A percentile compares a stretch with the other conserved stretches of the same genome.
Evolutionary conservation across 202 grass and related monocot genomes (phyloP).

Genomic region (Alloteropsis angusta): DNA sequence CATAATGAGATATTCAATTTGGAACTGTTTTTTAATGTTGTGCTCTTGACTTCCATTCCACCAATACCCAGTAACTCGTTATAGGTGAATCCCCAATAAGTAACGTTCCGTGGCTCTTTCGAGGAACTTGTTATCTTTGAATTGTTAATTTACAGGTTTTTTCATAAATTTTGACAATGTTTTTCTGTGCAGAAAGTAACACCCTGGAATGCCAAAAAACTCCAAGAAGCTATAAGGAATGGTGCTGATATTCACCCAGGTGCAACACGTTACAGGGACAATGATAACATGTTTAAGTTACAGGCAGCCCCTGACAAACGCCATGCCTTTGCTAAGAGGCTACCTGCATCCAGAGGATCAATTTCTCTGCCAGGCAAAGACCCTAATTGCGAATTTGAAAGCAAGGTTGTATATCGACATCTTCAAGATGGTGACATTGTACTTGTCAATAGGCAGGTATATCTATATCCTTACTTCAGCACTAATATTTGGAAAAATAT

Average conservation of each 20-base stretch:
- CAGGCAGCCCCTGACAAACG: constrained; percentile 37
- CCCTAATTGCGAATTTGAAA: constrained; percentile 65
- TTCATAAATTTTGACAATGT: background rate
- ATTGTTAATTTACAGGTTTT: background rate
- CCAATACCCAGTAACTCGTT: too few species aligned
- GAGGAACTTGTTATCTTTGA: background rate
- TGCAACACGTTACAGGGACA: constrained; percentile 75
- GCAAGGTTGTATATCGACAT: constrained; percentile 84
- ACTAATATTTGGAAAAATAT: background rate
- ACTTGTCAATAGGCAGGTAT: constrained; percentile 94
- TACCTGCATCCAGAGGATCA: constrained; percentile 54
- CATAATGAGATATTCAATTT: too few species aligned
- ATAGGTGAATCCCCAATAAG: background rate
- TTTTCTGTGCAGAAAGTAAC: constrained; percentile 60
- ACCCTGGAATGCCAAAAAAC: constrained; percentile 61
- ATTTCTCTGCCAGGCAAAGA: constrained; percentile 51
- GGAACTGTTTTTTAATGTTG: too few species aligned
- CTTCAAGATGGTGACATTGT: constrained; percentile 85
- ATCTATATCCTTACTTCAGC: background rate
- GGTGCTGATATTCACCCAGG: constrained; percentile 74
- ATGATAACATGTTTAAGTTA: constrained; percentile 49
- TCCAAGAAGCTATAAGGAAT: constrained; percentile 63
- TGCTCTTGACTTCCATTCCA: too few species aligned
- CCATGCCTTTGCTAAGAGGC: constrained; percentile 33
- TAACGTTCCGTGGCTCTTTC: background rate